Evolutionary conservation across 106 monocot species (phyloP).

Genomic region (Dendrobium nobile): DNA sequence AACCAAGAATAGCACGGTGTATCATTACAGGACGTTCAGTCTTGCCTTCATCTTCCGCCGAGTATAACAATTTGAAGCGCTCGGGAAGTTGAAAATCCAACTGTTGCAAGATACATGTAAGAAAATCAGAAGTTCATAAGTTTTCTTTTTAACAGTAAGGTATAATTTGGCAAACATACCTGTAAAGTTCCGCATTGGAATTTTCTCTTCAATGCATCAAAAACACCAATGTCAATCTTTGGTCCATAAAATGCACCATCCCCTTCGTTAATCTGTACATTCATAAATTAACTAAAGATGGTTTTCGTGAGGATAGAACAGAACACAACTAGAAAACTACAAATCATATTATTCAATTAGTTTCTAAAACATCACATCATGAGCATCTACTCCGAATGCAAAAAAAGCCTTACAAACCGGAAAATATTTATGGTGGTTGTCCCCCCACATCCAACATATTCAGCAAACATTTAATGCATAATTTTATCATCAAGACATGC

Average conservation of each 20-base stretch:
- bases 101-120: slow-evolving; percentile 38
- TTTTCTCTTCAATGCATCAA: slow-evolving; percentile 96
- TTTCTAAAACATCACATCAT: not conserved
- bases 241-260: slow-evolving; percentile 99
- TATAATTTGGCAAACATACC: slow-evolving; percentile 25
- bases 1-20: slow-evolving; percentile 92
- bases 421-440: not conserved
- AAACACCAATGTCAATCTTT: slow-evolving; percentile 96
- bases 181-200: slow-evolving; percentile 98
- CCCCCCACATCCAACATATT: not conserved
- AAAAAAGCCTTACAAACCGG: not conserved
- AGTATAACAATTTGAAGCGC: slow-evolving; percentile 83
- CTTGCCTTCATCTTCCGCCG: slow-evolving; percentile 93
- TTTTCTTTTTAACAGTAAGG: not conserved
- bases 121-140: not conserved
- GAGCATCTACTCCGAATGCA: not conserved
- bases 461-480: not conserved
- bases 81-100: slow-evolving; percentile 94
- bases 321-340: not conserved
- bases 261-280: slow-evolving; percentile 81
- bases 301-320: not conserved
- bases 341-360: not conserved
- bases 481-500: no score
- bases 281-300: not conserved
- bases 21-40: slow-evolving; percentile 94